phyloP scores from a whole-genome alignment of 176 grass and related monocot genomes.

The Ensete glaucum region DNA sequence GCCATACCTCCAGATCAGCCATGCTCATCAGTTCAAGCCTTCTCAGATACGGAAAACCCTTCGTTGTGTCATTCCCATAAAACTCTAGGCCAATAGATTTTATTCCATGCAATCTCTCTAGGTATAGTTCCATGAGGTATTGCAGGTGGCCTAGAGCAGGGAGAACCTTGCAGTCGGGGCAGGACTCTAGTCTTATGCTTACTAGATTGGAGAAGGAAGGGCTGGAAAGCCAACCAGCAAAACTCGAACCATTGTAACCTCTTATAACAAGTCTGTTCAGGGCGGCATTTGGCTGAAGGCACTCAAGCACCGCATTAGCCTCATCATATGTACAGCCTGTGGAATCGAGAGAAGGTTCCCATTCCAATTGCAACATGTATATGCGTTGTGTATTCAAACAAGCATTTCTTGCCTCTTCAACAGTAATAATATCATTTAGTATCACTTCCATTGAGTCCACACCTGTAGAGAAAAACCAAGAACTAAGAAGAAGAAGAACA shows the following conservation, averaged over 20 bases:
- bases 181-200: neutral
- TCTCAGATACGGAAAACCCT: neutral
- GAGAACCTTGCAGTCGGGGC: neutral
- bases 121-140: neutral
- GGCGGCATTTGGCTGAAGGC: neutral
- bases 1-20: neutral
- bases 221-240: neutral
- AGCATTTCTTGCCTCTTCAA: conserved; percentile 1
- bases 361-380: conserved; percentile 3
- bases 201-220: neutral
- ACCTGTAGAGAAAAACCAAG: neutral
- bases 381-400: neutral
- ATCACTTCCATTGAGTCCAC: neutral
- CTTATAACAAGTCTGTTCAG: conserved; percentile 2
- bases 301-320: neutral
- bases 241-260: neutral
- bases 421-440: neutral
- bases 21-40: neutral
- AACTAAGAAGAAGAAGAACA: neutral
- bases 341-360: neutral
- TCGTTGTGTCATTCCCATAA: neutral
- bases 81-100: neutral
- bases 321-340: neutral
- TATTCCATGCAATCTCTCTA: conserved; percentile 1
- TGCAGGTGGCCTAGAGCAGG: conserved; percentile 1